Conservation (phyloP, 495 filamentous ascomycete species). For the Lophiostoma macrostomum region DNA sequence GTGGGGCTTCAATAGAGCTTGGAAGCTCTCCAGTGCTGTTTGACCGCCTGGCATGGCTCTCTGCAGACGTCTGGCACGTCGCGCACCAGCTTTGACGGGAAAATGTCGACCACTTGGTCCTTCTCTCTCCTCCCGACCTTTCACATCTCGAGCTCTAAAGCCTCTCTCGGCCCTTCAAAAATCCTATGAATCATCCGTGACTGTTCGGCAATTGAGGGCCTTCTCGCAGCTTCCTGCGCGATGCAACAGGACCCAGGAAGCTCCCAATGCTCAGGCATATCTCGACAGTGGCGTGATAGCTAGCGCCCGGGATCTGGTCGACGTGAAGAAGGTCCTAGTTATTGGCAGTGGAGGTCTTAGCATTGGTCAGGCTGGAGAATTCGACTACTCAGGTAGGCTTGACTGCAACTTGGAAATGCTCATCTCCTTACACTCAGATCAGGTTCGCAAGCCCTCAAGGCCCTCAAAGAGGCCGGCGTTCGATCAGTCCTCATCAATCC, state of each 20-base stretch:
- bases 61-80: slow-evolving; percentile 35
- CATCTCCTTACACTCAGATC: not conserved
- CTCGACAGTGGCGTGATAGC: slow-evolving; percentile 80
- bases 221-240: slow-evolving; percentile 26
- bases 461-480: slow-evolving; percentile 92
- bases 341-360: slow-evolving; percentile 93
- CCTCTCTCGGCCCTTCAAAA: slow-evolving; percentile 11
- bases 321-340: slow-evolving; percentile 98
- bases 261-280: slow-evolving; percentile 84
- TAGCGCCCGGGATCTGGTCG: slow-evolving; percentile 65
- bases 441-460: slow-evolving; percentile 80
- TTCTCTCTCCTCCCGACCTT: slow-evolving; percentile 18
- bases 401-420: not conserved
- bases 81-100: slow-evolving; percentile 24
- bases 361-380: slow-evolving; percentile 98
- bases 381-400: slow-evolving; percentile 87
- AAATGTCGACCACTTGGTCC: slow-evolving; percentile 15
- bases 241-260: slow-evolving; percentile 50
- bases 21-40: slow-evolving; percentile 13
- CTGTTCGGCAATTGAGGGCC: slow-evolving; percentile 24
- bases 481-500: slow-evolving; percentile 95
- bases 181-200: slow-evolving; percentile 19
- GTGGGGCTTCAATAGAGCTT: slow-evolving; percentile 16
- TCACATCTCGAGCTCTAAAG: slow-evolving; percentile 15
- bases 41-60: slow-evolving; percentile 33